phyloP scores from a whole-genome alignment of 2,329 filamentous ascomycete species.

The Penicillium brasilianum region DNA sequence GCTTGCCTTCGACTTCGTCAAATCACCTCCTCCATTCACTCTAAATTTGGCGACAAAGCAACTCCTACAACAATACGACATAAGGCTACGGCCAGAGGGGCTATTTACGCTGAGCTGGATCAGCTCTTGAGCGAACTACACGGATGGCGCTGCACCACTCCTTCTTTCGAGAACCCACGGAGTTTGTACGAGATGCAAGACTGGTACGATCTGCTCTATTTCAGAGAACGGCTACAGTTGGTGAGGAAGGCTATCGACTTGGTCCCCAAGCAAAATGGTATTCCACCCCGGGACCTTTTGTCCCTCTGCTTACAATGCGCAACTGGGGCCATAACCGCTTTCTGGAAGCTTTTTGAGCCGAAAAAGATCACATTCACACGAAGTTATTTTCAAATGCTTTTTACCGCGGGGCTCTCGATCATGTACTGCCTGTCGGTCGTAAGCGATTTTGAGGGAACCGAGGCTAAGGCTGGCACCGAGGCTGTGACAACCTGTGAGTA shows the following conservation, averaged over 20 bases:
- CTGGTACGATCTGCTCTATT: slow-evolving; percentile 53
- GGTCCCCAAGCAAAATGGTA: slow-evolving; percentile 41
- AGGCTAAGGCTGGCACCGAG: slow-evolving; percentile 16
- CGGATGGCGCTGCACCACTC: slow-evolving; percentile 43
- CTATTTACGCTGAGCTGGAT: slow-evolving; percentile 29
- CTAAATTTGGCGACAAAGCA: slow-evolving; percentile 13
- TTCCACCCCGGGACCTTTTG: slow-evolving; percentile 41
- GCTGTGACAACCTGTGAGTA: slow-evolving; percentile 20
- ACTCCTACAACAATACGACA: background rate
- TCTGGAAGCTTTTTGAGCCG: slow-evolving; percentile 43
- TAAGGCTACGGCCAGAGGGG: slow-evolving; percentile 14
- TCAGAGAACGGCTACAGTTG: slow-evolving; percentile 49
- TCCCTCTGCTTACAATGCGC: slow-evolving; percentile 44
- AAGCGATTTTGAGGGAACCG: slow-evolving; percentile 18
- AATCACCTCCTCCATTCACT: slow-evolving; percentile 45
- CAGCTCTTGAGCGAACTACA: slow-evolving; percentile 43
- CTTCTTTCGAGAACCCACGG: slow-evolving; percentile 39
- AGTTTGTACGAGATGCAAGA: slow-evolving; percentile 52
- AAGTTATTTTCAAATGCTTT: slow-evolving; percentile 57
- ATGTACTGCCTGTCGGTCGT: slow-evolving; percentile 36
- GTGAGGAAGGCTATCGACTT: slow-evolving; percentile 50
- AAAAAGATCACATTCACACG: slow-evolving; percentile 51
- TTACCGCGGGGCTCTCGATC: slow-evolving; percentile 51
- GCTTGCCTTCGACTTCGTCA: slow-evolving; percentile 45
- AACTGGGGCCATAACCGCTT: slow-evolving; percentile 45